Base-by-base conservation (phyloP, 768 basidiomycete species). In the Cubamyces lactineus region DNA sequence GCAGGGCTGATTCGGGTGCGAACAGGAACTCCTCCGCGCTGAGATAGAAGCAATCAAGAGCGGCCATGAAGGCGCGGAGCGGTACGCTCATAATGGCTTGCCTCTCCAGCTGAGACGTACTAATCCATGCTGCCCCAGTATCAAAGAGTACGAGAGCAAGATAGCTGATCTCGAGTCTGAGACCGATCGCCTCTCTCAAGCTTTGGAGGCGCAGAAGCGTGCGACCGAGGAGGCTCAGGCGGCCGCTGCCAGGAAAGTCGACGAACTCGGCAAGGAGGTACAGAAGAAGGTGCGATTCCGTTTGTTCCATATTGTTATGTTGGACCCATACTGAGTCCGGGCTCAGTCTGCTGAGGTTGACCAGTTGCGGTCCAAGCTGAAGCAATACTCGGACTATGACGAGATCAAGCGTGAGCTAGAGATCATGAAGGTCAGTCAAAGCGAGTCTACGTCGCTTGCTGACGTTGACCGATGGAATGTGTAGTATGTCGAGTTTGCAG, bases 371-470 rank as follows among this genome's bases (percentile, higher is more conserved):
- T 75, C 78, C 38, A 87, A 86, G 66, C 76, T 98, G 40, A 86
- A 84, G 68, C 85, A 84, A 65, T 92, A 89, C 63, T 74, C 74
- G 16, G 94, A 99, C 74, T 98, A 99, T 69, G 96, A 98, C 69
- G 96, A 98, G 77, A 87, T 98, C 71, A 98, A 98, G 78, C 88
- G 97, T 26, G 97, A 99, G 73, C 82, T 99, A 28, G 95, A 95
- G 71, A 98, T 99, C 66, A 92, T 98, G 93, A 98, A 99, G 86
- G 97, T 92, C 51, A 19, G 58, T 51, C 30, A 3, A 6, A 45
- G 34, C 21, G 9, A 30, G 23, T 38, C 1, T 17, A 16, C 21
- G 19, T 15, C 9, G 24, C 52, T 23, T 13, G 19, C 43, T 56
- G 43, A 38, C 34, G 34, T 34, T 34, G 34, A 34, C 34, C 9